A percentile compares a stretch with the other conserved stretches of the same genome.
phyloP scores from a whole-genome alignment of 2,329 filamentous ascomycete species.

The Sporothrix mexicana region DNA sequence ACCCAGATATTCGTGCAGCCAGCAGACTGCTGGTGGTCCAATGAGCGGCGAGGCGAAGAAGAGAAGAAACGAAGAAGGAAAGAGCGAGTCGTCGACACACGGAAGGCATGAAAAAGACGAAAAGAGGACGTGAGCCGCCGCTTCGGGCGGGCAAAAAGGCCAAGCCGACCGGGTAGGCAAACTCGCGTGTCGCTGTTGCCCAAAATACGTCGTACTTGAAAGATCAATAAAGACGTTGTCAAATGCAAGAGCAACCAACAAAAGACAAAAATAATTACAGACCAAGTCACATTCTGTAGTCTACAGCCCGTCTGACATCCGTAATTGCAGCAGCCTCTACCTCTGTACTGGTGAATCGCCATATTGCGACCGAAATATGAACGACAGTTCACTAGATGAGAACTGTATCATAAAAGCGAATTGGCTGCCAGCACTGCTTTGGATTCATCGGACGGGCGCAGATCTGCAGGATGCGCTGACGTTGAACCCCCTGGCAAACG shows the following conservation, averaged over 20 bases:
- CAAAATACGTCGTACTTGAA: neutral
- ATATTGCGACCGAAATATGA: too few species aligned
- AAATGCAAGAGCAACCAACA: too few species aligned
- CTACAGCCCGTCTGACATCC: neutral
- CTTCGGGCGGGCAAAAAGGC: neutral
- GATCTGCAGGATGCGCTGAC: conserved; percentile 25
- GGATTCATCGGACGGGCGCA: neutral
- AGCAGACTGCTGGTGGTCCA: conserved; percentile 13
- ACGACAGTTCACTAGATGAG: too few species aligned
- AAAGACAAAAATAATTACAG: neutral
- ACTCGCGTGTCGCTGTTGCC: neutral
- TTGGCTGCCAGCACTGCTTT: neutral
- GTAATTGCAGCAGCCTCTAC: conserved; percentile 5
- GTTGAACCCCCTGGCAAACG: conserved; percentile 16
- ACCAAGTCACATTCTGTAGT: neutral
- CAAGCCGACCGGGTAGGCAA: neutral
- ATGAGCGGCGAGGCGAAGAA: conserved; percentile 19
- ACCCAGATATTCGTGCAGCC: neutral
- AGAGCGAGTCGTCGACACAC: conserved; percentile 6
- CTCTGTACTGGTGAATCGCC: neutral
- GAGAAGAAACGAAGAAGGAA: neutral
- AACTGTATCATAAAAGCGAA: too few species aligned
- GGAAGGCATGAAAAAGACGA: neutral
- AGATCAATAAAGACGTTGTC: neutral
- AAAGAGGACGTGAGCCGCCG: neutral